Conservation (phyloP, 148 eudicot genomes). For the Fallopia convolvulus region DNA sequence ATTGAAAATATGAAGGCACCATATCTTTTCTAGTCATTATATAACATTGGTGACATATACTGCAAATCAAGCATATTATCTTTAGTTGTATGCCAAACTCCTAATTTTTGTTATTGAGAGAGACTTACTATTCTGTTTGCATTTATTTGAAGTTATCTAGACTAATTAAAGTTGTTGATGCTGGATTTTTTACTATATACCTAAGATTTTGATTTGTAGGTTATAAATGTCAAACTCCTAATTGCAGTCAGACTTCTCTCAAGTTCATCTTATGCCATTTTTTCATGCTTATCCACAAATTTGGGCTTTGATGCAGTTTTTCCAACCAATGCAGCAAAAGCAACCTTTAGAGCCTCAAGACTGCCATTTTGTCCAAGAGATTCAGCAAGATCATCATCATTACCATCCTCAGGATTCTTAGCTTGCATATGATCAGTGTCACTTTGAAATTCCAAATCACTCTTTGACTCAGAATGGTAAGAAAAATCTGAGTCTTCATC, state of each 20-base stretch:
- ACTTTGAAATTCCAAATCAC: slow-evolving; percentile 46
- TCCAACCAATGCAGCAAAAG: slow-evolving; percentile 67
- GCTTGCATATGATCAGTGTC: slow-evolving; percentile 25
- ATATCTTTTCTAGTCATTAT: too few species aligned
- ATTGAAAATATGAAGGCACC: too few species aligned
- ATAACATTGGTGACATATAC: too few species aligned
- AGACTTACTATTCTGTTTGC: too few species aligned
- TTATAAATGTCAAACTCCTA: too few species aligned
- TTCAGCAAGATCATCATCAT: slow-evolving; percentile 23
- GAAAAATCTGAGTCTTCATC: slow-evolving; percentile 42
- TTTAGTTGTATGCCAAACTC: too few species aligned
- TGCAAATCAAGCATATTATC: too few species aligned
- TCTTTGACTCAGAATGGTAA: slow-evolving; percentile 39
- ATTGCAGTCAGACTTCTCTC: slow-evolving; percentile 4
- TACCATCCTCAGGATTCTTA: slow-evolving; percentile 17
- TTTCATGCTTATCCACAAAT: slow-evolving; percentile 16
- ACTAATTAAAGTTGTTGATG: too few species aligned
- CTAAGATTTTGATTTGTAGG: too few species aligned
- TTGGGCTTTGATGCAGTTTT: slow-evolving; percentile 24
- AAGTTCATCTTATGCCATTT: slow-evolving; percentile 13
- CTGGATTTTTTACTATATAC: too few species aligned
- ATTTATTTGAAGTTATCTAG: too few species aligned
- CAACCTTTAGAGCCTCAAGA: slow-evolving; percentile 51
- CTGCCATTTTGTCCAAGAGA: slow-evolving; percentile 25
- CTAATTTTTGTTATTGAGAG: too few species aligned